A percentile compares a stretch with the other conserved stretches of the same genome.
Evolutionary conservation across 441 rosid species (phyloP).

Genomic region (Populus tomentosa): DNA sequence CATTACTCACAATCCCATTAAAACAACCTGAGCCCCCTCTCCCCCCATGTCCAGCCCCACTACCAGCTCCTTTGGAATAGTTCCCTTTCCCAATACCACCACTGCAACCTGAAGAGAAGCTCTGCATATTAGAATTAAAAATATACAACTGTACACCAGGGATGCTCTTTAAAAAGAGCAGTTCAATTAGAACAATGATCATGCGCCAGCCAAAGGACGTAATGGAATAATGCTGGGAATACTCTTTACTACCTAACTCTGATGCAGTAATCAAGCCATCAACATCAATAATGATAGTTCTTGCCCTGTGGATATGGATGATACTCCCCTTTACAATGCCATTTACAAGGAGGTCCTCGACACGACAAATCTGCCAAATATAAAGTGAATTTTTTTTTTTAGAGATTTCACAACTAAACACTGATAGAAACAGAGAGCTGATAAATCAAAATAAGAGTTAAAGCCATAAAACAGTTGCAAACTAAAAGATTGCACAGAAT

Average conservation of each 20-base stretch:
- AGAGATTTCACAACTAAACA: background rate
- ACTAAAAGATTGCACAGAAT: background rate
- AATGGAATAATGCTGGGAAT: constrained; percentile 1
- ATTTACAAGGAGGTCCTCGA: constrained; percentile 90
- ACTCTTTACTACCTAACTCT: constrained; percentile 58
- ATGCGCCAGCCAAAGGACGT: background rate
- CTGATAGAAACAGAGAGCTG: background rate
- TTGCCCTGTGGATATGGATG: constrained; percentile 91
- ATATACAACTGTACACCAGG: background rate
- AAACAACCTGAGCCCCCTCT: constrained; percentile 92
- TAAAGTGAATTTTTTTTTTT: background rate
- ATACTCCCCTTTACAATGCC: constrained; percentile 88
- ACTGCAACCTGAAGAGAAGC: constrained; percentile 70
- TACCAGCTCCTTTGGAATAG: constrained; percentile 86
- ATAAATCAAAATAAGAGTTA: background rate
- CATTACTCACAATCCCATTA: constrained; percentile 75
- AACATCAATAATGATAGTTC: constrained; percentile 64
- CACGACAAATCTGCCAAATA: constrained; percentile 77
- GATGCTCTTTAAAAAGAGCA: constrained; percentile 1
- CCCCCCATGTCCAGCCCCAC: constrained; percentile 99
- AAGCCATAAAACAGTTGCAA: background rate
- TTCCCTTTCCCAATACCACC: constrained; percentile 88
- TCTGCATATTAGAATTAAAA: constrained; percentile 22
- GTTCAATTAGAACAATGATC: constrained; percentile 5
- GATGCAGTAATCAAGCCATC: constrained; percentile 81